Evolutionary conservation across 2,329 filamentous ascomycete genomes (phyloP), one percentile per base, ranked within the genome.

Genomic region (Fusarium penzigii): DNA sequence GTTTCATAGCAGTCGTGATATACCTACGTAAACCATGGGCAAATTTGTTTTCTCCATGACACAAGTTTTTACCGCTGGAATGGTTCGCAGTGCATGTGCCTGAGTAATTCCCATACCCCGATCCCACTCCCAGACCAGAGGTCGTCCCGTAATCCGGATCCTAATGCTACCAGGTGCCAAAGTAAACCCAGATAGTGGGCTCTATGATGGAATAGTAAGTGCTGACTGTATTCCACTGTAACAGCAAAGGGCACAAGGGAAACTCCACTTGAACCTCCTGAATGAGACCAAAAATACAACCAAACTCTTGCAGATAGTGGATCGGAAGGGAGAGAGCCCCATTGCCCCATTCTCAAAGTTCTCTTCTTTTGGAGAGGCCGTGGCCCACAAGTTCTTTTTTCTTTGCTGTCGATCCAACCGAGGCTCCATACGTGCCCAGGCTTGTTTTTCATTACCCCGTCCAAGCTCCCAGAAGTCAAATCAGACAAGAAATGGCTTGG

Each of bases 11-110:
- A n/a, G n/a, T n/a, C n/a, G n/a, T n/a, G n/a, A n/a, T n/a, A n/a
- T n/a, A n/a, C n/a, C n/a, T n/a, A n/a, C n/a, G 13, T 20, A n/a
- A 49, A 3, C 16, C 9, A n/a, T 42, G 17, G 39, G 36, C 5
- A 8, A 9, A 44, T 20, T 13, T 16, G 20, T 34, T 13, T 20
- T 50, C 20, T 25, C 43, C 40, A 55, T 64, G 61, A 59, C 61
- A 55, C 50, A 51, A 43, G 45, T 50, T 43, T 43, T 59, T 64
- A 64, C 61, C 61, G 49, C 60, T 52, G 53, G 59, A 43, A 42
- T 42, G 61, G 61, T 64, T 64, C 61, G 51, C 49, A 50, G 48
- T 57, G 58, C 49, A 44, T 51, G 46, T 43, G 46, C 20, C 20
- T 25, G 20, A 25, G 20, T 25, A 25, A 51, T 48, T 25, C 55